Percentiles rank a stretch among this genome's conserved stretches.
Evolutionary conservation across 208 protist genomes (phyloP).

Genomic region (Leishmania braziliensis): DNA sequence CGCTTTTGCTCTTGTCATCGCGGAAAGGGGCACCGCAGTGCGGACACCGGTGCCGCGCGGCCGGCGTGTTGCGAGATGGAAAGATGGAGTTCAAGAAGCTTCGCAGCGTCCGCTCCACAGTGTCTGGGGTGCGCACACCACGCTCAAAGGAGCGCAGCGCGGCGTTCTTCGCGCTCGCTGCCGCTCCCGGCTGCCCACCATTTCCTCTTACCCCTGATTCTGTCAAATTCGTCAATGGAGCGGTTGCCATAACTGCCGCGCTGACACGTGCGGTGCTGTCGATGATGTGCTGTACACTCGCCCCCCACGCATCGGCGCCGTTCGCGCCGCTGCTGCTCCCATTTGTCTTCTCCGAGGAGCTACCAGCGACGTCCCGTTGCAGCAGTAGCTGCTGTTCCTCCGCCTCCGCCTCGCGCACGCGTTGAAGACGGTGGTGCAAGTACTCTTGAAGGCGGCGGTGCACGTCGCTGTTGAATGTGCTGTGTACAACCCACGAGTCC

Average conservation of each 20-base stretch:
- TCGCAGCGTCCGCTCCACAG: conserved; percentile 44
- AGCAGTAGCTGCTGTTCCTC: conserved; percentile 16
- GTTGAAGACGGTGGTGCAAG: conserved; percentile 60
- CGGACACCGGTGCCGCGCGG: conserved; percentile 48
- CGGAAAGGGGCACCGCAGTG: conserved; percentile 67
- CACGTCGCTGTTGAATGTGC: conserved; percentile 39
- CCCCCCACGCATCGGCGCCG: conserved; percentile 14
- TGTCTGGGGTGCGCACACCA: conserved; percentile 37
- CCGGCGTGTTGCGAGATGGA: conserved; percentile 33
- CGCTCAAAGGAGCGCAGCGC: conserved; percentile 28
- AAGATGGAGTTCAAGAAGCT: conserved; percentile 75
- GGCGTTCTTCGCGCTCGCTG: conserved; percentile 5
- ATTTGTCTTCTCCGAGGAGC: not conserved
- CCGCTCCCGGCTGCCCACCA: not conserved
- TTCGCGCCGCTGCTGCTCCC: not conserved
- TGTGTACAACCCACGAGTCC: conserved; percentile 55
- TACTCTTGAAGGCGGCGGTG: conserved; percentile 67
- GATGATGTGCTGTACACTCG: conserved; percentile 34
- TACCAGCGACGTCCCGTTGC: not conserved
- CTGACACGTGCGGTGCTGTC: conserved; percentile 31
- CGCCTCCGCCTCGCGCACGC: conserved; percentile 33
- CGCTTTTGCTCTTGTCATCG: conserved; percentile 51
- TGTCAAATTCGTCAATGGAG: not conserved
- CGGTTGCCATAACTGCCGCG: conserved; percentile 13
- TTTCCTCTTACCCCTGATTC: not conserved